phyloP scores from a whole-genome alignment of 768 basidiomycete species.

The Crassisporium funariophilum region DNA sequence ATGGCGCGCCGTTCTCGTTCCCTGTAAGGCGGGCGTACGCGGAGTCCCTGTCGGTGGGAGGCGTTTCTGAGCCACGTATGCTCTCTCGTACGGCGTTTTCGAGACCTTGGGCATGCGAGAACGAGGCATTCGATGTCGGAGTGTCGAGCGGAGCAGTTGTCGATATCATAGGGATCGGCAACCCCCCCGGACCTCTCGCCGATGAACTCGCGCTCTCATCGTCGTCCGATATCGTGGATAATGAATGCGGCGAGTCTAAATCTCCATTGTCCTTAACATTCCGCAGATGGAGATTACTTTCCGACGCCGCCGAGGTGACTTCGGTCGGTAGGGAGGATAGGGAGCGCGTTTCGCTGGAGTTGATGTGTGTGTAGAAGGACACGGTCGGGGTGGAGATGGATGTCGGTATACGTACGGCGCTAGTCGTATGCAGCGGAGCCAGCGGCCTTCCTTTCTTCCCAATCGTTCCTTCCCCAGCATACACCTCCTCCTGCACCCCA shows the following conservation, averaged over 20 bases:
- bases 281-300: constrained; percentile 3
- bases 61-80: too few species aligned
- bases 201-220: neutral
- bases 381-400: constrained; percentile 45
- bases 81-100: too few species aligned
- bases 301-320: constrained; percentile 19
- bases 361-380: constrained; percentile 32
- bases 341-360: constrained; percentile 33
- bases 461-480: neutral
- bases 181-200: constrained; percentile 36
- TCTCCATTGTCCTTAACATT: constrained; percentile 3
- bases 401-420: constrained; percentile 31
- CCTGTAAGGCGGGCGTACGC: constrained; percentile 15
- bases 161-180: constrained; percentile 57
- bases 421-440: constrained; percentile 1
- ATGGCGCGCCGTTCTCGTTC: neutral
- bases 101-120: too few species aligned
- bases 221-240: constrained; percentile 12
- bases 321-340: constrained; percentile 42
- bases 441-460: neutral
- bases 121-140: constrained; percentile 13
- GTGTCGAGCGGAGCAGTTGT: constrained; percentile 40
- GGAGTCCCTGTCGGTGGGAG: constrained; percentile 12
- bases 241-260: constrained; percentile 8
- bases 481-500: neutral